A percentile compares a stretch with the other conserved stretches of the same genome.
Conservation (phyloP, 805 yeast species). For the Barnettozyma sp. region DNA sequence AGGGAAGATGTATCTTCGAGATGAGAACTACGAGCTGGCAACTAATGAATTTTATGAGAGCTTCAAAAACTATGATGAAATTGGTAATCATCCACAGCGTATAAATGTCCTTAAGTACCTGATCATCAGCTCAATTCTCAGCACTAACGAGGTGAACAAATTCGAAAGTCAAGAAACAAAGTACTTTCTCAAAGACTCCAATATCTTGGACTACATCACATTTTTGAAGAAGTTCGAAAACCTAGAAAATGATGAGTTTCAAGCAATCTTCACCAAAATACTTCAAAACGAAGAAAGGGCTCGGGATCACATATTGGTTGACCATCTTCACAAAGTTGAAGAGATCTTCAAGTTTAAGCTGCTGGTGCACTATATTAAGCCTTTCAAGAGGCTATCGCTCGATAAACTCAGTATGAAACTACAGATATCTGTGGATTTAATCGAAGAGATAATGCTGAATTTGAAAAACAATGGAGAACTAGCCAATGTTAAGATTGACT, state of each 20-base stretch:
- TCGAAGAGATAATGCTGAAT: conserved; percentile 22
- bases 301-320: conserved; percentile 16
- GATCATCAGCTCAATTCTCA: conserved; percentile 48
- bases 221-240: conserved; percentile 19
- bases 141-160: conserved; percentile 38
- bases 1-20: conserved; percentile 58
- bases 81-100: conserved; percentile 56
- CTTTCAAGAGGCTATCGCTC: conserved; percentile 22
- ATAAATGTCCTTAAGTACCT: conserved; percentile 52
- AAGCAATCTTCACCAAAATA: conserved; percentile 8
- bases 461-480: conserved; percentile 20
- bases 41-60: conserved; percentile 47
- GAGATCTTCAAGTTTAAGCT: conserved; percentile 17
- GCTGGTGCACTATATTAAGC: conserved; percentile 25
- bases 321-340: conserved; percentile 18
- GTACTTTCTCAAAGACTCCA: conserved; percentile 22
- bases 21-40: conserved; percentile 52
- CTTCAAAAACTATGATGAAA: conserved; percentile 55
- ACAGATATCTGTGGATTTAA: conserved; percentile 14
- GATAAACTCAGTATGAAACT: conserved; percentile 15
- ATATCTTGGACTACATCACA: conserved; percentile 17
- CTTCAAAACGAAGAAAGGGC: conserved; percentile 5
- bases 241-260: conserved; percentile 17
- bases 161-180: conserved; percentile 27
- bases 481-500: conserved; percentile 18